phyloP scores from a whole-genome alignment of 306 rosid species.

The Vigna reflexopilosa region DNA sequence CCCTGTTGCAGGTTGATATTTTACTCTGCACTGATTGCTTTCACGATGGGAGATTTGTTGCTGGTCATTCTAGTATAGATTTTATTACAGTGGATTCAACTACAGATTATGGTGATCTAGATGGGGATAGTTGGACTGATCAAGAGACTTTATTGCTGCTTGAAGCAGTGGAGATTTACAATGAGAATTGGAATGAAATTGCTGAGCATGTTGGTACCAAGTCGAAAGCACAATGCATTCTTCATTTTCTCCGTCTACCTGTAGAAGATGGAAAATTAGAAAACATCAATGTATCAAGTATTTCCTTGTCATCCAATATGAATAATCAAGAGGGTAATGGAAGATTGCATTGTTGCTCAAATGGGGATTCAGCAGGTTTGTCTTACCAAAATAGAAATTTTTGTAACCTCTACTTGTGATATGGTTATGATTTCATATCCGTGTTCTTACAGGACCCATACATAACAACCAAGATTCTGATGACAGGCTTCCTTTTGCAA shows the following conservation, averaged over 20 bases:
- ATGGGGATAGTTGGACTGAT: slow-evolving; percentile 7
- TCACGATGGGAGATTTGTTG: slow-evolving; percentile 4
- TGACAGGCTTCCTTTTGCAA: slow-evolving; percentile 5
- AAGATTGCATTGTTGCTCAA: slow-evolving; percentile 7
- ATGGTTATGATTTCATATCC: slow-evolving; percentile 9
- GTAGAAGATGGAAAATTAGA: slow-evolving; percentile 12
- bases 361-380: slow-evolving; percentile 11
- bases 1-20: slow-evolving; percentile 6
- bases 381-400: not conserved
- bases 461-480: slow-evolving; percentile 9
- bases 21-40: slow-evolving; percentile 21
- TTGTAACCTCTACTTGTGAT: not conserved
- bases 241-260: slow-evolving; percentile 24
- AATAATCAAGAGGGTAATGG: slow-evolving; percentile 4
- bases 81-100: not conserved
- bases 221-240: slow-evolving; percentile 20
- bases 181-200: slow-evolving; percentile 15
- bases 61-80: slow-evolving; percentile 19
- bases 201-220: slow-evolving; percentile 24
- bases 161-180: slow-evolving; percentile 7
- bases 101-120: slow-evolving; percentile 1
- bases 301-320: not conserved
- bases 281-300: slow-evolving; percentile 1
- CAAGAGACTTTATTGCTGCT: slow-evolving; percentile 7
- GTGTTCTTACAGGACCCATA: not conserved